A percentile compares a stretch with the other conserved stretches of the same genome.
Conservation (phyloP, 1,284 basidiomycete genomes). For the Cutaneotrichosporon daszewskae region DNA sequence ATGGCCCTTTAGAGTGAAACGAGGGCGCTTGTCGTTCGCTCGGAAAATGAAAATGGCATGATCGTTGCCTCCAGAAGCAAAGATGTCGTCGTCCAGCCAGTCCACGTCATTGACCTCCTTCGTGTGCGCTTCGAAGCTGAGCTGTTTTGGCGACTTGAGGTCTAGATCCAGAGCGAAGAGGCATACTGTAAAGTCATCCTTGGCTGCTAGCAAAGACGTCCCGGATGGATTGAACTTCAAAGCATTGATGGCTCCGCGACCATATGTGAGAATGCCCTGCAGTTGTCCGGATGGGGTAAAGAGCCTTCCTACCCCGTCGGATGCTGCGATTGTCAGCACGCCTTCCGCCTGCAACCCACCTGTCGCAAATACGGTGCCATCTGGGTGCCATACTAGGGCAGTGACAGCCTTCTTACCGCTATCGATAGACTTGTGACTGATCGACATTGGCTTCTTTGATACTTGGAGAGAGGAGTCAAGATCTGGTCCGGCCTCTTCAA, state of each 20-base stretch:
- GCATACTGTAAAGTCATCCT: conserved; percentile 30
- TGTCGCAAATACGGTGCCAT: conserved; percentile 40
- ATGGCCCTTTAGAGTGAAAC: conserved; percentile 39
- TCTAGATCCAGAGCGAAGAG: conserved; percentile 18
- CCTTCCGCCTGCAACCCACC: conserved; percentile 7
- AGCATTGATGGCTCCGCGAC: conserved; percentile 34
- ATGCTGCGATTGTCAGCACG: conserved; percentile 5
- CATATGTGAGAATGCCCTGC: conserved; percentile 39
- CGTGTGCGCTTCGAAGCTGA: conserved; percentile 33
- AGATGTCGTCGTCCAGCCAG: conserved; percentile 44
- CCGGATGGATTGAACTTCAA: conserved; percentile 42
- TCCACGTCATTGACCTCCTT: conserved; percentile 46
- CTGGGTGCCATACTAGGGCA: conserved; percentile 38
- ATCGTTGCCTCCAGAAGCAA: conserved; percentile 41
- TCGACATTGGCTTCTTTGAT: conserved; percentile 18
- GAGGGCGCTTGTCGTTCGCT: conserved; percentile 29
- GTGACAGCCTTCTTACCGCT: conserved; percentile 34
- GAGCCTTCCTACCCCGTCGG: conserved; percentile 38
- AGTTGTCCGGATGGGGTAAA: conserved; percentile 40
- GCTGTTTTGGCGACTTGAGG: conserved; percentile 15
- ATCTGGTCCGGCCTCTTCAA: conserved; percentile 9
- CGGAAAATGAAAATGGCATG: conserved; percentile 38
- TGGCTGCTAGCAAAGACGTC: conserved; percentile 30
- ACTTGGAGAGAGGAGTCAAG: conserved; percentile 11
- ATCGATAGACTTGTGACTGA: conserved; percentile 39